A percentile compares a stretch with the other conserved stretches of the same genome.
These are phyloP conservation scores for Stromatinia cepivora DNA, from an alignment of 2,329 filamentous ascomycete species.

Conservation along the genomic window DNA sequence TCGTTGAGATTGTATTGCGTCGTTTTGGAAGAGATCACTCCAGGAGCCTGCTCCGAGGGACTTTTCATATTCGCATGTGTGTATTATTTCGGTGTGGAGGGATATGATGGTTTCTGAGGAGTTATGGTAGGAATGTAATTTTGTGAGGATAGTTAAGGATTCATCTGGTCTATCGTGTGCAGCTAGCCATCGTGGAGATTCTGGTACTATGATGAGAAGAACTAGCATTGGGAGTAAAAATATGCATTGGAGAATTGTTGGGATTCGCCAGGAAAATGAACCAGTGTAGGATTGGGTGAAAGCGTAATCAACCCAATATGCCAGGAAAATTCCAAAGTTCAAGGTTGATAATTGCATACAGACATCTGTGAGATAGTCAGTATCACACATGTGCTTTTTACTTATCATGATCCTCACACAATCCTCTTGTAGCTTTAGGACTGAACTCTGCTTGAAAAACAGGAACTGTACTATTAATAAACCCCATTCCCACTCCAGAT, in stretches of 20 bases:
- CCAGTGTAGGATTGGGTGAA: slow-evolving; percentile 52
- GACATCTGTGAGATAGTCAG: slow-evolving; percentile 40
- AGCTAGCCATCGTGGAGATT: slow-evolving; percentile 50
- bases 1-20: slow-evolving; percentile 47
- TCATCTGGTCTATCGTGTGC: slow-evolving; percentile 45
- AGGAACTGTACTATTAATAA: slow-evolving; percentile 49
- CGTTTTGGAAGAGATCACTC: slow-evolving; percentile 33
- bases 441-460: slow-evolving; percentile 55
- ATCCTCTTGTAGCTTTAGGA: slow-evolving; percentile 44
- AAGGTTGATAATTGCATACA: slow-evolving; percentile 51
- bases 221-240: slow-evolving; percentile 46
- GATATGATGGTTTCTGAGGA: slow-evolving; percentile 33
- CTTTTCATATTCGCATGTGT: slow-evolving; percentile 40
- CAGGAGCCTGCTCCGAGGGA: slow-evolving; percentile 41
- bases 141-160: slow-evolving; percentile 48
- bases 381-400: neutral
- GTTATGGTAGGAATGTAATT: slow-evolving; percentile 48
- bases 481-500: slow-evolving; percentile 51
- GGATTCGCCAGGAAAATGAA: slow-evolving; percentile 58
- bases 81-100: slow-evolving; percentile 41
- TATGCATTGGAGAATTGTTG: slow-evolving; percentile 50
- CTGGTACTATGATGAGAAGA: slow-evolving; percentile 53
- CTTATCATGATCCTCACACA: slow-evolving; percentile 27
- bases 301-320: slow-evolving; percentile 62
- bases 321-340: slow-evolving; percentile 58